Evolutionary conservation across 2,329 filamentous ascomycete genomes (phyloP), one percentile per base, ranked within the genome.

Genomic region (Paracoccidioides lutzii): DNA sequence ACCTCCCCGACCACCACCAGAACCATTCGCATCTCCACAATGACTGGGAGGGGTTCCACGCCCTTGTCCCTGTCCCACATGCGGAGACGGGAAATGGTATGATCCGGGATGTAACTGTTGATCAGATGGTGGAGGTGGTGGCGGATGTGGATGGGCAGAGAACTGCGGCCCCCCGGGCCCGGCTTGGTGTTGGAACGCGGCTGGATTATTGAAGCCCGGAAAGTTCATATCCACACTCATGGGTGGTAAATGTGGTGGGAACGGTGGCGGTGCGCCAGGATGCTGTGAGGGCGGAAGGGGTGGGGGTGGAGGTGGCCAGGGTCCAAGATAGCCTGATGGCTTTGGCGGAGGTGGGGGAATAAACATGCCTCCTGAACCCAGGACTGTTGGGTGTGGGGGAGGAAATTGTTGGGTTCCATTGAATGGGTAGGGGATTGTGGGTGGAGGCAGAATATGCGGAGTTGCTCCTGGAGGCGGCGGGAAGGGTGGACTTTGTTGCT

Each of bases 241-340:
- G 9, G 30, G 40, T 33, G 54, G 55, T 5, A 54, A 43, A 30
- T 57, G 52, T n/a, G 46, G 43, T 33, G 50, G 54, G 15, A 46
- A 40, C 9, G 32, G 41, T 22, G 54, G 50, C 15, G 46, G 46
- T 35, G 50, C 51, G 0, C 59, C 60, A 0, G 60, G 54, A 15
- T 59, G 60, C 12, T 59, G 55, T 37, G 60, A 55, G 5, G 63
- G 64, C 43, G 66, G 66, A 46, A 67, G 68, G 50, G 69, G 68
- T 33, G 64, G 66, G 14, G 69, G 69, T 33, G 64, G 66, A 14
- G 69, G 69, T 35, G 69, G 69, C 69, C 70, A 72, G 9, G 62
- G 53, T 12, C 68, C 68, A 35, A 67, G 63, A 51, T 69, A 71
- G 55, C 65, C 66, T 37, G 66, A 63, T 14, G 66, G 66, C 51